These are phyloP conservation scores for Sphagnurus paluster DNA, from an alignment of 1,284 basidiomycete species.

Conservation along the genomic window DNA sequence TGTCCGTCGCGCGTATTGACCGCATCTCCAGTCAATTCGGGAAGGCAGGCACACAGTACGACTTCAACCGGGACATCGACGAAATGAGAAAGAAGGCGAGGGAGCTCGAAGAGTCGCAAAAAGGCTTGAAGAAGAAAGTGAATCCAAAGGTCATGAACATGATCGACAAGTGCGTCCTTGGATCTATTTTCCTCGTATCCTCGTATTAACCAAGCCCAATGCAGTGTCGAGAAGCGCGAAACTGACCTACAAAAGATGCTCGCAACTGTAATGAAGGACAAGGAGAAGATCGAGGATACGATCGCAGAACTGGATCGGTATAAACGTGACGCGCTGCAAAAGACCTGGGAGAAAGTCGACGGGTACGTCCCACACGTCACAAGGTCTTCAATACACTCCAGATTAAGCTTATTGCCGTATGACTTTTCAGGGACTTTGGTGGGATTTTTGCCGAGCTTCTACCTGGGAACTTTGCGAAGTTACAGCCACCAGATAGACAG, in stretches of 20 bases:
- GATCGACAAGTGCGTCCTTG: constrained; percentile 80
- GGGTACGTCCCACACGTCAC: constrained; percentile 66
- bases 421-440: constrained; percentile 83
- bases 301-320: constrained; percentile 93
- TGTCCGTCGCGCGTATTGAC: constrained; percentile 2
- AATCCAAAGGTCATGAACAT: constrained; percentile 96
- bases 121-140: constrained; percentile 91
- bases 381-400: background rate
- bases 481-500: constrained; percentile 91
- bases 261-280: constrained; percentile 88
- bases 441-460: constrained; percentile 95
- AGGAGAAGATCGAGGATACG: constrained; percentile 94
- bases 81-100: constrained; percentile 67
- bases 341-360: constrained; percentile 96
- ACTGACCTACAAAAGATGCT: constrained; percentile 86
- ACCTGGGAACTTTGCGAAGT: constrained; percentile 95
- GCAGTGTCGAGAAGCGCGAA: constrained; percentile 95
- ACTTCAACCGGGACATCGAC: constrained; percentile 78
- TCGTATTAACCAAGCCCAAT: background rate
- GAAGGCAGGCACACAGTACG: constrained; percentile 78
- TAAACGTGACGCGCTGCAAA: constrained; percentile 91
- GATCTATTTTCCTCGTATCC: background rate
- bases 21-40: constrained; percentile 70
- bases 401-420: background rate
- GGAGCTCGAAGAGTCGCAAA: constrained; percentile 81